Conservation (phyloP, 345 rosid genomes). For the Bruguiera gymnorhiza region DNA sequence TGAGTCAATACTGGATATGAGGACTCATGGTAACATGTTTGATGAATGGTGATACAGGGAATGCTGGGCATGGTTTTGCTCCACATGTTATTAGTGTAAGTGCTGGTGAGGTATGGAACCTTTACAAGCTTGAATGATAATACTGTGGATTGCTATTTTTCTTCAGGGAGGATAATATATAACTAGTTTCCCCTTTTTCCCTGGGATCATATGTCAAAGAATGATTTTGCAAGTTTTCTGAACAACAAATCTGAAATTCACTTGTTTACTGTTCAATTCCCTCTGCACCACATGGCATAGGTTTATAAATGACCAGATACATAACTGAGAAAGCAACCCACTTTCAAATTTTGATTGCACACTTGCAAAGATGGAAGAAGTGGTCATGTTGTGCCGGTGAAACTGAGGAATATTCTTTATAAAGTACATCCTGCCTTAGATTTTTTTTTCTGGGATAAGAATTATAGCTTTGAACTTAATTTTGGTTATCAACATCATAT, state of each 20-base stretch:
- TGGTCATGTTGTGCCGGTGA: no score
- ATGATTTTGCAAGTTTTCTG: no score
- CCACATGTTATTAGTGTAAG: constrained; percentile 66
- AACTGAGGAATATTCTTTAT: neutral
- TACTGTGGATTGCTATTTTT: neutral
- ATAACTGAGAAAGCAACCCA: no score
- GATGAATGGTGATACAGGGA: constrained; percentile 45
- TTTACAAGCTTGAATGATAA: neutral
- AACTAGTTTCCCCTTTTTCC: neutral
- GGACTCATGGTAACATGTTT: neutral
- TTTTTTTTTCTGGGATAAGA: neutral
- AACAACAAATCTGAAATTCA: no score
- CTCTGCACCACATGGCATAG: no score
- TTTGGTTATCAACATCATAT: neutral
- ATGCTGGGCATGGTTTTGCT: constrained; percentile 66
- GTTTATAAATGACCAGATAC: no score
- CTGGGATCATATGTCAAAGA: no score
- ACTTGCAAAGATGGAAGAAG: no score
- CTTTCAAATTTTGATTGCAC: no score
- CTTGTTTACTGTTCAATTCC: no score
- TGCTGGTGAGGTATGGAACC: constrained; percentile 72
- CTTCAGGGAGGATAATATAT: neutral
- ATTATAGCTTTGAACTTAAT: neutral
- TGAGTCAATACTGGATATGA: no score
- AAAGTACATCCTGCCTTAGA: neutral